Evolutionary conservation across 2,329 filamentous ascomycete genomes (phyloP).

Genomic region (Allantophomopsis lycopodina): DNA sequence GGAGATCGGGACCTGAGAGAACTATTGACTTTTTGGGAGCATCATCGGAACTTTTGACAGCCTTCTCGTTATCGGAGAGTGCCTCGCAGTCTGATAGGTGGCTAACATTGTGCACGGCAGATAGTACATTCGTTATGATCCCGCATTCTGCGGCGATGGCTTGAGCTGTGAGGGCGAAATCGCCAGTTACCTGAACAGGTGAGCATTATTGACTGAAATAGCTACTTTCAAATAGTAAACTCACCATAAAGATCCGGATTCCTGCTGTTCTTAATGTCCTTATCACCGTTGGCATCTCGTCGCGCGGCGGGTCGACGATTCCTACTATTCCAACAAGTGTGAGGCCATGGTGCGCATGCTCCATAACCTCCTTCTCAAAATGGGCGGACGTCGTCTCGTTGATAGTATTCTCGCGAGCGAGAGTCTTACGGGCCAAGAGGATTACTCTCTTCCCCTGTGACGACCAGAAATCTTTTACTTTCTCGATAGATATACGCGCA

Average conservation of each 20-base stretch:
- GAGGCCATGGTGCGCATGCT: conserved; percentile 32
- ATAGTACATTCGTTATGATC: conserved; percentile 42
- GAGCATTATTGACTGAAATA: too few species aligned
- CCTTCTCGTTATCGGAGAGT: not conserved
- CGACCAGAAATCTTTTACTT: conserved; percentile 55
- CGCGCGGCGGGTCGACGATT: conserved; percentile 44
- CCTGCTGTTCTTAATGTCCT: conserved; percentile 54
- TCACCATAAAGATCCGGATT: conserved; percentile 65
- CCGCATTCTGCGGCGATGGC: conserved; percentile 62
- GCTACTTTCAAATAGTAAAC: not conserved
- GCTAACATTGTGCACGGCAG: conserved; percentile 20
- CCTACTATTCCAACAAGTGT: conserved; percentile 41
- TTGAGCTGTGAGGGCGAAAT: conserved; percentile 61
- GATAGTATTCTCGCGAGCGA: conserved; percentile 21
- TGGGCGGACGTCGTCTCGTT: conserved; percentile 24
- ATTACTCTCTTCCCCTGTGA: conserved; percentile 54
- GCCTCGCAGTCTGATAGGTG: conserved; percentile 2
- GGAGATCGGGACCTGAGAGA: conserved; percentile 51
- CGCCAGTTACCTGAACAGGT: conserved; percentile 26
- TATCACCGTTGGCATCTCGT: conserved; percentile 44
- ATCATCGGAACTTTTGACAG: not conserved
- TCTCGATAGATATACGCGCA: conserved; percentile 33
- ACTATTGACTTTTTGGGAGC: conserved; percentile 35
- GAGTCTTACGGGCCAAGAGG: conserved; percentile 46
- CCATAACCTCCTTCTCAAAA: conserved; percentile 42